Evolutionary conservation across 1,139 yeast species (phyloP).

Genomic region (Tardiomyces blankii): DNA sequence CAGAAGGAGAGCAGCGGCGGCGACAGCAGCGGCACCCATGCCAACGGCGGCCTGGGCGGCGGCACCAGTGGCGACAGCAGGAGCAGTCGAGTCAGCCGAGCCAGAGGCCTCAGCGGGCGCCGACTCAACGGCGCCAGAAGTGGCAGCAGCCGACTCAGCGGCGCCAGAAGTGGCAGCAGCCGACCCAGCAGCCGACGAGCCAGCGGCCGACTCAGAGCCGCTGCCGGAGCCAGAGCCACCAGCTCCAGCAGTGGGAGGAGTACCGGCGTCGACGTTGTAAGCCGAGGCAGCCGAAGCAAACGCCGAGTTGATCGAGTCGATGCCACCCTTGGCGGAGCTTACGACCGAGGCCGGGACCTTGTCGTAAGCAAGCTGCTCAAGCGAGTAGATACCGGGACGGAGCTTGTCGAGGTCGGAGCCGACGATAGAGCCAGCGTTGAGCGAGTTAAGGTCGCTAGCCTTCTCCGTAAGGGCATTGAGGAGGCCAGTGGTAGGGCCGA

Average conservation of each 20-base stretch:
- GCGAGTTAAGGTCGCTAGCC: background rate
- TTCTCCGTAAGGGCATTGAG: background rate
- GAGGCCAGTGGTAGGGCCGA: background rate
- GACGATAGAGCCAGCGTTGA: background rate
- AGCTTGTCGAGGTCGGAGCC: background rate
- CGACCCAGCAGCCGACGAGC: background rate
- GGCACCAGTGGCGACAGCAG: background rate
- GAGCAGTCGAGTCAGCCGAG: background rate
- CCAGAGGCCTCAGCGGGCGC: background rate
- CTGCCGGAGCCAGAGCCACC: background rate
- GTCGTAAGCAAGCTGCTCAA: background rate
- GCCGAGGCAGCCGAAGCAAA: background rate
- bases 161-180: background rate
- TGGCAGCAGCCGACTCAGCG: background rate
- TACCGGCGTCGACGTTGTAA: background rate
- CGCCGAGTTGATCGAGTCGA: background rate
- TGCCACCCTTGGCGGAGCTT: background rate
- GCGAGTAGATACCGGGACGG: background rate
- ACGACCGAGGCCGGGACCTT: background rate
- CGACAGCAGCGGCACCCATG: background rate
- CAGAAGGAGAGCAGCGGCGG: background rate
- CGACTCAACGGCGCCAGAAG: background rate
- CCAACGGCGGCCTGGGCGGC: background rate
- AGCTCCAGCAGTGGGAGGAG: background rate
- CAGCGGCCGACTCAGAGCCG: background rate